Evolutionary conservation across 495 filamentous ascomycete species (phyloP).

Genomic region (Daldinia concentrica): DNA sequence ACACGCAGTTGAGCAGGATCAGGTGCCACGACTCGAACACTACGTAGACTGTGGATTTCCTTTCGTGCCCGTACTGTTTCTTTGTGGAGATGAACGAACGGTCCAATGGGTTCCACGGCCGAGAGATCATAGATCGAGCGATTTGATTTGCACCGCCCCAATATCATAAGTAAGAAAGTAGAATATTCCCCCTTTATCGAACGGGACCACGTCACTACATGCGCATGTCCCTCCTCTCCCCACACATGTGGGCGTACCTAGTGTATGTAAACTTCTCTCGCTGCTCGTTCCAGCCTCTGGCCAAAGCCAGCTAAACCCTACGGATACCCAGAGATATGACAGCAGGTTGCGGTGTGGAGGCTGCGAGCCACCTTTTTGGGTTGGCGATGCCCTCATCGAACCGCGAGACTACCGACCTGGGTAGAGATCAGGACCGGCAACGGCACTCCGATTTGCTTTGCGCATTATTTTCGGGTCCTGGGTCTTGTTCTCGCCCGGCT

Average conservation of each 20-base stretch:
- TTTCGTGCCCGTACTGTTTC: background rate
- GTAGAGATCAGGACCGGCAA: conserved; percentile 31
- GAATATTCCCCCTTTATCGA: conserved; percentile 42
- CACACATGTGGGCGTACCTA: conserved; percentile 30
- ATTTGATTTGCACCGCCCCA: conserved; percentile 37
- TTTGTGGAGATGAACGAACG: conserved; percentile 6
- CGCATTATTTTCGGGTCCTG: conserved; percentile 4
- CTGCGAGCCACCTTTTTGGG: conserved; percentile 42
- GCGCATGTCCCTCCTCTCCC: conserved; percentile 37
- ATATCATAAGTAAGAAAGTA: conserved; percentile 1
- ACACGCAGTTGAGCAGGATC: conserved; percentile 50
- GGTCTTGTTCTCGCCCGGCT: conserved; percentile 5
- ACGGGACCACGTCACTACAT: conserved; percentile 47
- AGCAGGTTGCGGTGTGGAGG: conserved; percentile 36
- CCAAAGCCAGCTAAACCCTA: conserved; percentile 11
- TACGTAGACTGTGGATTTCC: background rate
- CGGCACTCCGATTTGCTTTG: conserved; percentile 38
- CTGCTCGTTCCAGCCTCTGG: conserved; percentile 8
- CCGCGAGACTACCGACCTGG: conserved; percentile 29
- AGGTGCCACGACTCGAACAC: conserved; percentile 44
- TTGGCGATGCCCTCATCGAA: conserved; percentile 42
- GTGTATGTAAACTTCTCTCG: conserved; percentile 6
- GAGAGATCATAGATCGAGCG: conserved; percentile 41
- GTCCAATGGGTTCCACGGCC: conserved; percentile 13
- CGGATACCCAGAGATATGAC: conserved; percentile 16